Percentiles rank a stretch among this genome's conserved stretches.
phyloP scores from a whole-genome alignment of 345 rosid species.

The Arabis hirsuta region DNA sequence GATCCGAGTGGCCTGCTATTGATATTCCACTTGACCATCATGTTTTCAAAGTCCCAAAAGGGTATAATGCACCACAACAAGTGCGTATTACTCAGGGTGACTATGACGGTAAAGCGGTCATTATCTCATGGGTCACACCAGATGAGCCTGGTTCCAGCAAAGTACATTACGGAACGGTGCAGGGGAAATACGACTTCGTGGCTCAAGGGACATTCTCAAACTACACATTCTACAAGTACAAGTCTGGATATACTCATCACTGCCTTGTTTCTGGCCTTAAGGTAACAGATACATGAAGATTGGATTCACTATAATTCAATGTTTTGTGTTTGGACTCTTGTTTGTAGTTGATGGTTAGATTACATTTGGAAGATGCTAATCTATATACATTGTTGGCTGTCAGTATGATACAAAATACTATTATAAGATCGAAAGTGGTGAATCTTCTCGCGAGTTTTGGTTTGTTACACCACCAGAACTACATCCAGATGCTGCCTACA shows the following conservation, averaged over 20 bases:
- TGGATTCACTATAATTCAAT: no score
- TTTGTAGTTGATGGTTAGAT: not conserved
- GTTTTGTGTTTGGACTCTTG: no score
- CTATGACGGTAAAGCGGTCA: conserved; percentile 84
- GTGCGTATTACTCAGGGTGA: conserved; percentile 97
- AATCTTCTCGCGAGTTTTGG: conserved; percentile 81
- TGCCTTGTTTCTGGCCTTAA: conserved; percentile 75
- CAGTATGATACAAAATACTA: conserved; percentile 88
- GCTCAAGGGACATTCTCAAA: conserved; percentile 66
- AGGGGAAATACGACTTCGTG: conserved; percentile 52
- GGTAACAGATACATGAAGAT: conserved; percentile 50
- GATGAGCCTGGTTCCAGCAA: conserved; percentile 63
- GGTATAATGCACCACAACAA: conserved; percentile 91
- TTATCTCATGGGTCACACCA: conserved; percentile 87
- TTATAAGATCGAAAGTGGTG: conserved; percentile 77
- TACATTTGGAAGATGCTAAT: conserved; percentile 19
- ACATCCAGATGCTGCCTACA: conserved; percentile 79
- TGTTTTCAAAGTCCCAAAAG: conserved; percentile 73
- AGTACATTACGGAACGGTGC: conserved; percentile 64
- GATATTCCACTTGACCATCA: conserved; percentile 83
- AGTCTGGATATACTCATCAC: conserved; percentile 88
- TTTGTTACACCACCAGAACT: conserved; percentile 82
- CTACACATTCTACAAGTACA: conserved; percentile 77
- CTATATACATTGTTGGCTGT: not conserved
- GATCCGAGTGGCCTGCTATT: conserved; percentile 83